phyloP scores from a whole-genome alignment of 352 stramenopile genomes.

The Globisporangium camurandrum region DNA sequence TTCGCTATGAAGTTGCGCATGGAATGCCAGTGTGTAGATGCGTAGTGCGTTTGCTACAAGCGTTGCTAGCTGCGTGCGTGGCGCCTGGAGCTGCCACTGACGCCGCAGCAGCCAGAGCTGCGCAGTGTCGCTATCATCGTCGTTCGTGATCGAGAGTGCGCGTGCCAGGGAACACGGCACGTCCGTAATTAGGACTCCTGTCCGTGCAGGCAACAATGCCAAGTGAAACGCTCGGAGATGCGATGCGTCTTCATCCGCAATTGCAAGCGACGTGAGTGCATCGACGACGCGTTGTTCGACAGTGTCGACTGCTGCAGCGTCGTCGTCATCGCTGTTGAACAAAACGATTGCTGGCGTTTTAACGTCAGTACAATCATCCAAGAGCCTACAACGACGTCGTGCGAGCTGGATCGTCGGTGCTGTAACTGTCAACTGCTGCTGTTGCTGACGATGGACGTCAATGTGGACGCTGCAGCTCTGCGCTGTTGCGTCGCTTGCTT shows the following conservation, averaged over 20 bases:
- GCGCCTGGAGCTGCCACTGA: background rate
- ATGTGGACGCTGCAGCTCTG: constrained; percentile 5
- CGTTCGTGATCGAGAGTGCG: background rate
- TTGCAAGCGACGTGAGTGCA: constrained; percentile 7
- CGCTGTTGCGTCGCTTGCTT: background rate
- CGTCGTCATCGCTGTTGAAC: background rate
- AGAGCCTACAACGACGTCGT: constrained; percentile 2
- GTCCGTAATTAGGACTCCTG: constrained; percentile 2
- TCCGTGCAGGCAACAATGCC: constrained; percentile 3
- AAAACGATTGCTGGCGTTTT: background rate
- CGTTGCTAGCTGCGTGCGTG: background rate
- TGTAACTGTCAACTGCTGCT: too few relatives aligned
- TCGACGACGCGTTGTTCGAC: constrained; percentile 10
- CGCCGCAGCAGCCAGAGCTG: constrained; percentile 4
- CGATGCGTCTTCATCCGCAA: constrained; percentile 8
- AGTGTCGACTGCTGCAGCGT: constrained; percentile 1
- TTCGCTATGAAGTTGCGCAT: background rate
- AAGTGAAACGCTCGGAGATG: constrained; percentile 9
- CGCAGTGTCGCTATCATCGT: too few relatives aligned
- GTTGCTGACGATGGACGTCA: background rate
- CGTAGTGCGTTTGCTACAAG: background rate
- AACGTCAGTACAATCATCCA: background rate
- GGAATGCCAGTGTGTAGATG: constrained; percentile 10
- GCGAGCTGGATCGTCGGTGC: constrained; percentile 3
- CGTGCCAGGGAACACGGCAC: constrained; percentile 9